Percentiles rank a stretch among this genome's conserved stretches.
Evolutionary conservation across 2,329 filamentous ascomycete genomes (phyloP).

Genomic region (Neocatenulostroma microsporum): DNA sequence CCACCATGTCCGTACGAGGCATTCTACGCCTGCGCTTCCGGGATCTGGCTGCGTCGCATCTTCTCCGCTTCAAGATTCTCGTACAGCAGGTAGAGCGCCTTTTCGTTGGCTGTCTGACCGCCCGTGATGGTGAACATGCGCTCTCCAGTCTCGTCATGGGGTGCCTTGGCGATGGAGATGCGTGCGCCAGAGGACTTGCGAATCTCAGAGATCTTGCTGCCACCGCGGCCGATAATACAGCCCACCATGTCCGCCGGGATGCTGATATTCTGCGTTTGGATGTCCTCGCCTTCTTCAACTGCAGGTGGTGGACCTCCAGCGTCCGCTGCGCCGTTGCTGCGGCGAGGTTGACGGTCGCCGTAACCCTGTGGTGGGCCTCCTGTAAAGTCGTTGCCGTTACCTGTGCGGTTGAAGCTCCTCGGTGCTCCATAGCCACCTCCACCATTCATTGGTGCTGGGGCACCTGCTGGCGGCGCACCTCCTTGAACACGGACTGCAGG

Average conservation of each 20-base stretch:
- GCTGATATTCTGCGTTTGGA: slow-evolving; percentile 98
- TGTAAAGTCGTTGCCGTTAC: slow-evolving; percentile 96
- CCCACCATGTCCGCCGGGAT: slow-evolving; percentile 99
- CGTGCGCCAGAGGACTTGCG: slow-evolving; percentile 92
- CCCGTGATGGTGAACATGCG: slow-evolving; percentile 99
- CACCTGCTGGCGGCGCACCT: slow-evolving; percentile 46
- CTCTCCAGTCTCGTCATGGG: slow-evolving; percentile 95
- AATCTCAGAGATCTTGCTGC: slow-evolving; percentile 98
- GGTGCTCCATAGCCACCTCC: slow-evolving; percentile 34
- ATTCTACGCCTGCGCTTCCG: slow-evolving; percentile 31
- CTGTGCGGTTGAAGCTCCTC: slow-evolving; percentile 80
- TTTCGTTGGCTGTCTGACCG: slow-evolving; percentile 86
- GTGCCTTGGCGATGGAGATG: slow-evolving; percentile 95
- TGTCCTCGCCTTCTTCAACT: slow-evolving; percentile 93
- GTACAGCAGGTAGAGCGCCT: slow-evolving; percentile 89
- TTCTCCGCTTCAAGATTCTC: slow-evolving; percentile 99
- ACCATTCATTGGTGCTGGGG: slow-evolving; percentile 43
- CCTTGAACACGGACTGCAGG: slow-evolving; percentile 81
- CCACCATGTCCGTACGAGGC: slow-evolving; percentile 11
- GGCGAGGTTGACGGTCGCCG: slow-evolving; percentile 60
- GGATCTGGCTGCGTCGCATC: slow-evolving; percentile 85
- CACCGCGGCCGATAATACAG: slow-evolving; percentile 93
- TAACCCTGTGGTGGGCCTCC: slow-evolving; percentile 57
- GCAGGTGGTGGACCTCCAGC: slow-evolving; percentile 63
- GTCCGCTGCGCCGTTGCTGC: slow-evolving; percentile 60